Base-by-base conservation (phyloP, 257 asterid genomes). In the Gynochthodes officinalis region DNA sequence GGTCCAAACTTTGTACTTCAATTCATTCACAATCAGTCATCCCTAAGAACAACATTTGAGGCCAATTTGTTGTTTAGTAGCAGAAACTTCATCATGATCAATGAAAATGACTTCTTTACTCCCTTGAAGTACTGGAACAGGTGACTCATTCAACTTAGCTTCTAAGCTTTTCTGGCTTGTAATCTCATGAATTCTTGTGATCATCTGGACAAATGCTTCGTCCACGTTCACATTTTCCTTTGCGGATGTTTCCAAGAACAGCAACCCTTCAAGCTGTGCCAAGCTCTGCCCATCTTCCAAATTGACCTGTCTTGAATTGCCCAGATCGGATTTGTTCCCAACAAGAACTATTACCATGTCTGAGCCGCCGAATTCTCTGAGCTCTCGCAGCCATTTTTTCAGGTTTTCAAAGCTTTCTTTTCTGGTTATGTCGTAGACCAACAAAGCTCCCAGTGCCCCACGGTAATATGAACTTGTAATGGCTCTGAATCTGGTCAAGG, bases 381-480 rank as follows among this genome's bases (percentile, higher is more conserved):
- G 74, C 77, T 92, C 98, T 30, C 77, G 77, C 35, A 92, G 55
- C 98, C 98, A 92, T 76, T 84, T 92, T 40, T 75, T 80, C 19
- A 90, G 58, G 66, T 88, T 90, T 70, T 90, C 97, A 3, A 92
- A 92, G 0, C 92, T 84, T 2, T 82, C 79, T 71, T 76, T 83
- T 67, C 96, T 77, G 7, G 98, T 92, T 62, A 87, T 81, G 80
- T 92, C 98, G 73, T 90, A 92, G 18, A 90, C 98, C 16, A 92
- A 75, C 46, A 92, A 50, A 11, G 96, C 98, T 0, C 98, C 98
- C 12, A 88, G 58, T 0, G 98, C 98, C 68, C 98, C 98, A 0
- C 98, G 84, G 74, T 90, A 92, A 74, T 92, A 92, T 18, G 98
- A 92, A 82, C 96, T 92, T 2, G 98, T 92, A 64, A 92, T 88